Evolutionary conservation across 306 rosid genomes (phyloP), one percentile per base, ranked within the genome.

Genomic region (Prosopis cineraria): DNA sequence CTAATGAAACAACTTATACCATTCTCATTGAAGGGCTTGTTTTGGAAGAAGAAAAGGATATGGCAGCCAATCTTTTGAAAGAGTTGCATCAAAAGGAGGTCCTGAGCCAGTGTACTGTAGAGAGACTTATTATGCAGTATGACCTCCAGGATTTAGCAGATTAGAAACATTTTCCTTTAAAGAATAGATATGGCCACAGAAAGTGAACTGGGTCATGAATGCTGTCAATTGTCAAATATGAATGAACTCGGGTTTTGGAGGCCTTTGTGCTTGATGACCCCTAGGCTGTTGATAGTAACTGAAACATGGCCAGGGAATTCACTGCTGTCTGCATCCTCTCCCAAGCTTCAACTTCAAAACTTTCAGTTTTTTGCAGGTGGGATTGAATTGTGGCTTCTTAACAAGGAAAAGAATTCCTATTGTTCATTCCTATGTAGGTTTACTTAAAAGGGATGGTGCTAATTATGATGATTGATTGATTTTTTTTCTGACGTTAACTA

Each of bases 1-100:
- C 98, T 40, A 93, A 81, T 77, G 98, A 95, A 84, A 79, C 79
- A 50, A 95, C 99, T 24, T 95, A 91, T 56, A 74, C 89, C 62
- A 88, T 91, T 87, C 74, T 95, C 0, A 91, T 95, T 81, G 98
- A 93, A 84, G 98, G 97, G 69, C 82, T 95, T 56, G 90, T 89
- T 77, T 90, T 84, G 31, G 88, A 92, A 83, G 89, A 89, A 40
- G 85, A 91, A 79, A 81, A 50, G 20, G 93, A 88, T 74, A 82
- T 91, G 60, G 97, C 94, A 7, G 87, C 84, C 13, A 64, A 76
- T 30, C 80, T 95, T 52, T 63, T 92, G 81, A 87, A 84, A 52
- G 96, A 89, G 83, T 80, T 95, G 71, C 68, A 75, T 29, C 30
- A 31, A 78, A 89, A 79, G 74, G 84, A 81, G 74, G 93, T 88